Evolutionary conservation across 1,284 basidiomycete genomes (phyloP), one percentile per base, ranked within the genome.

Genomic region (Thelephora terrestris): DNA sequence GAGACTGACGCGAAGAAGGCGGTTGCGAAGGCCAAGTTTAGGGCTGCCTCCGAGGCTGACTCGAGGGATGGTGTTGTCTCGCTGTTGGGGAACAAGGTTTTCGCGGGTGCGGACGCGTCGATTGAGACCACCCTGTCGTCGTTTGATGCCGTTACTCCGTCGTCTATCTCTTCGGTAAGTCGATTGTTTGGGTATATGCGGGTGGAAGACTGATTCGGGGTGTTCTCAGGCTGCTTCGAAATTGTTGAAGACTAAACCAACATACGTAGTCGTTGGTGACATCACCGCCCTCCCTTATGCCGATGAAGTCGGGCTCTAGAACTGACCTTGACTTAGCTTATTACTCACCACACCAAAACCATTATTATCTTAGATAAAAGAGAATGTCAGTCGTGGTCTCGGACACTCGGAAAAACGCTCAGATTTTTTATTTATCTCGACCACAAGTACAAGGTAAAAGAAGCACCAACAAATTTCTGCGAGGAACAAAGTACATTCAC

Each of bases 231-330:
- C 58, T 3, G 50, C 59, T 5, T 52, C 61, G 21, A 53, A 58
- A 17, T 73, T 90, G 42, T 61, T 85, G 57, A 75, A 77, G 64
- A 68, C 71, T 57, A 88, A 91, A 70, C 89, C 91, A 24, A 92
- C 91, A 32, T 90, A 77, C 55, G 89, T 96, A 43, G 85, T 82
- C 24, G 74, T 95, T 47, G 93, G 92, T 49, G 81, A 94, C 62
- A 69, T 81, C 56, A 67, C 74, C 60, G 63, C 77, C 37, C 75
- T 96, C 46, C 92, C 92, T 40, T 87, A 85, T 65, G 77, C 80
- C 48, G 90, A 92, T 62, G 91, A 93, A 67, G 68, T 92, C 56
- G 90, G 86, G 53, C 78, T 92, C 57, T 64, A 42, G 39, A 25
- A 10, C 14, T 32, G 29, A 10, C 12, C 14, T 32, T 32, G 29